Evolutionary conservation across 768 basidiomycete genomes (phyloP).

Genomic region (Lentinula aciculospora): DNA sequence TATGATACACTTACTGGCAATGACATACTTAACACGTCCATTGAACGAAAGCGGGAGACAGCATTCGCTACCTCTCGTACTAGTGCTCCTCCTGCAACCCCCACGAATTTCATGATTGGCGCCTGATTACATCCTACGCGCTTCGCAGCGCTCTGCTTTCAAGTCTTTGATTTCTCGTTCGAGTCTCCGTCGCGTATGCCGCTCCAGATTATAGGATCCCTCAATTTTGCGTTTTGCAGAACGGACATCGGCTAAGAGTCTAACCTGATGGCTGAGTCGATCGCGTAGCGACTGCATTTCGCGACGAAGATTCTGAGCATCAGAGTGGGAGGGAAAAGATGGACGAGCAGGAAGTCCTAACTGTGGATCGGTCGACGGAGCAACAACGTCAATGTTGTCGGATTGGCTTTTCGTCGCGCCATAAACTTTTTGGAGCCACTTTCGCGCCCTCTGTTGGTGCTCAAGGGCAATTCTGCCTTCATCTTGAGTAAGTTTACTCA

Average conservation of each 20-base stretch:
- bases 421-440: slow-evolving; percentile 46
- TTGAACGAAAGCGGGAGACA: too few species aligned
- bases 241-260: slow-evolving; percentile 26
- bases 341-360: neutral
- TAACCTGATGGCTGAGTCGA: slow-evolving; percentile 21
- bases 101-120: slow-evolving; percentile 29
- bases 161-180: slow-evolving; percentile 27
- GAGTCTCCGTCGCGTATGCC: slow-evolving; percentile 28
- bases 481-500: slow-evolving; percentile 23
- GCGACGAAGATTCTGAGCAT: slow-evolving; percentile 21
- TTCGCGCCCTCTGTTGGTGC: slow-evolving; percentile 35
- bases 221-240: slow-evolving; percentile 39
- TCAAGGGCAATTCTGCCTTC: slow-evolving; percentile 21
- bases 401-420: slow-evolving; percentile 18
- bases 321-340: slow-evolving; percentile 3
- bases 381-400: neutral
- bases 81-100: neutral
- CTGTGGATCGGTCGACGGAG: neutral
- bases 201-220: slow-evolving; percentile 28
- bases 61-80: too few species aligned
- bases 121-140: slow-evolving; percentile 25
- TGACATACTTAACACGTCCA: too few species aligned
- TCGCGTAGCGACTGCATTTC: slow-evolving; percentile 35
- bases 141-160: slow-evolving; percentile 23
- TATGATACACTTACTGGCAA: neutral